These are phyloP conservation scores for Alternaria sp. DNA, from an alignment of 2,329 filamentous ascomycete genomes.

Conservation along the genomic window DNA sequence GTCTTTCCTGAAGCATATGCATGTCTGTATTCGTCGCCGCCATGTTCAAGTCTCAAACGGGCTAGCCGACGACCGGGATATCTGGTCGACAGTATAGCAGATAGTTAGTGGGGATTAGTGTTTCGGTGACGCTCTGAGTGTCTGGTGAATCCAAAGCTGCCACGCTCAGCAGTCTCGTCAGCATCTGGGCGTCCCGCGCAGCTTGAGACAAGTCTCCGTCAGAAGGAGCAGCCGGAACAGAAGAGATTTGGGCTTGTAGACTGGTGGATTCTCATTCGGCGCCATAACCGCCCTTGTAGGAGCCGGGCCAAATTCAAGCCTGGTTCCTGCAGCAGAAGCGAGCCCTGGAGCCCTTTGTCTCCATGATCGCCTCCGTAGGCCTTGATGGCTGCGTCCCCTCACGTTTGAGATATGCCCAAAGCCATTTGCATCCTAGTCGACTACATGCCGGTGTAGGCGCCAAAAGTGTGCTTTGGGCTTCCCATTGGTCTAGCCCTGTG, in stretches of 20 bases:
- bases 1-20: conserved; percentile 41
- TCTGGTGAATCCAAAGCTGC: conserved; percentile 17
- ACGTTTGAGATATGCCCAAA: conserved; percentile 15
- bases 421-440: conserved; percentile 10
- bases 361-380: conserved; percentile 22
- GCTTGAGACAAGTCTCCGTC: conserved; percentile 24
- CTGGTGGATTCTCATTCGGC: conserved; percentile 20
- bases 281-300: conserved; percentile 24
- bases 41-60: conserved; percentile 40
- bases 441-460: conserved; percentile 10
- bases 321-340: conserved; percentile 30
- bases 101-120: conserved; percentile 20
- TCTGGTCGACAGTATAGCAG: conserved; percentile 17
- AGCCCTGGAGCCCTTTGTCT: conserved; percentile 21
- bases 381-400: conserved; percentile 15
- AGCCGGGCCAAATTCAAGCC: conserved; percentile 17
- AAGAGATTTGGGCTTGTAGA: conserved; percentile 13
- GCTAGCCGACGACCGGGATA: conserved; percentile 38
- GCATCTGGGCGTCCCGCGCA: conserved; percentile 19
- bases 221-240: conserved; percentile 15
- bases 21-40: conserved; percentile 40
- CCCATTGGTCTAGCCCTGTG: conserved; percentile 19
- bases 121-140: conserved; percentile 16
- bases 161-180: conserved; percentile 29
- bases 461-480: neutral